A percentile compares a stretch with the other conserved stretches of the same genome.
These are phyloP conservation scores for Kluyveromyces nonfermentans DNA, from an alignment of 805 yeast genomes.

Conservation along the genomic window DNA sequence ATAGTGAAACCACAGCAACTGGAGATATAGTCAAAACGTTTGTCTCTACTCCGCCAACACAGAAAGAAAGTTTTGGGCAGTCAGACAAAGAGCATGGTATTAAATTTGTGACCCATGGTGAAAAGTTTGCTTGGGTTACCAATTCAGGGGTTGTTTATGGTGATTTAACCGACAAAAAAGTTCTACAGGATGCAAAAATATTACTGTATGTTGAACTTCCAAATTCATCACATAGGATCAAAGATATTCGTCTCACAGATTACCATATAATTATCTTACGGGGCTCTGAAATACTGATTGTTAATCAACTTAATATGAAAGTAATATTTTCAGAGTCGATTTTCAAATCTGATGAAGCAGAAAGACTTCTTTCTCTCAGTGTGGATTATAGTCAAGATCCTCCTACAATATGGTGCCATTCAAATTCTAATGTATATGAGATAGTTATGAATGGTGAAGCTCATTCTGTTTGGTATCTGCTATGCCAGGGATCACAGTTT, in stretches of 20 bases:
- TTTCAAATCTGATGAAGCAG: constrained; percentile 25
- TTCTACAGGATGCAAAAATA: constrained; percentile 31
- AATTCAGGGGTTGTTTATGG: constrained; percentile 40
- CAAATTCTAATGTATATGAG: constrained; percentile 56
- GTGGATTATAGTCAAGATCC: constrained; percentile 37
- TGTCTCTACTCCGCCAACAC: constrained; percentile 25
- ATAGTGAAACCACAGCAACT: background rate
- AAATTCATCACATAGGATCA: constrained; percentile 25
- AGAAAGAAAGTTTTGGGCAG: constrained; percentile 31
- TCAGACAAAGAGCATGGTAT: constrained; percentile 26
- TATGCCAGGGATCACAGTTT: constrained; percentile 43
- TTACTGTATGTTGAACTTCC: constrained; percentile 35
- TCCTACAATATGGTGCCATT: constrained; percentile 65
- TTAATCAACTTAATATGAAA: constrained; percentile 44
- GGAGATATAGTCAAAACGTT: constrained; percentile 10
- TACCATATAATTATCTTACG: constrained; percentile 45
- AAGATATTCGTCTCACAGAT: constrained; percentile 38
- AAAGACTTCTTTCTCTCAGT: constrained; percentile 36
- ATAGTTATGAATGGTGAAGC: constrained; percentile 61
- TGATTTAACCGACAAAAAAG: constrained; percentile 13
- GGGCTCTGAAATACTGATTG: constrained; percentile 34
- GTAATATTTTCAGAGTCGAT: constrained; percentile 36
- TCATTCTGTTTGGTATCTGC: constrained; percentile 61
- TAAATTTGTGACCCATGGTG: constrained; percentile 23
- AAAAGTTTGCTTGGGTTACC: constrained; percentile 40